These are phyloP conservation scores for Umbilicaria muhlenbergii DNA, from an alignment of 495 filamentous ascomycete species.

Conservation along the genomic window DNA sequence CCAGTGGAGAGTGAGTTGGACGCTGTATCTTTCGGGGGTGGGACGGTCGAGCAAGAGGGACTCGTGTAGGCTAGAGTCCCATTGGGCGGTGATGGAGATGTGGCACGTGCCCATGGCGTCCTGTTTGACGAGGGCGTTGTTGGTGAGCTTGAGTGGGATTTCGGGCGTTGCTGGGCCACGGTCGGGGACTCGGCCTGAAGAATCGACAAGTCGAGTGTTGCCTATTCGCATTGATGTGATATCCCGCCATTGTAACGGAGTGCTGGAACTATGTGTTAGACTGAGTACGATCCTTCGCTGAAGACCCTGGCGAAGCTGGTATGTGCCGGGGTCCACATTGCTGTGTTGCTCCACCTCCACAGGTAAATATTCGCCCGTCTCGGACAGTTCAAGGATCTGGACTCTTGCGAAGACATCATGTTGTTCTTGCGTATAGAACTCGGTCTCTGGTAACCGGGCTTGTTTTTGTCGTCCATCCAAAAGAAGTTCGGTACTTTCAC, in stretches of 20 bases:
- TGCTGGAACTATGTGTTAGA: constrained; percentile 75
- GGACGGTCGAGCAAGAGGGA: constrained; percentile 80
- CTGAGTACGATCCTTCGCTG: constrained; percentile 79
- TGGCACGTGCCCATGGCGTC: constrained; percentile 88
- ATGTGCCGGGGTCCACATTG: constrained; percentile 69
- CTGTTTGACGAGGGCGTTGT: constrained; percentile 56
- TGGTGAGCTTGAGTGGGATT: constrained; percentile 58
- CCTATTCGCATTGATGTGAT: constrained; percentile 61
- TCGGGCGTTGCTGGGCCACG: constrained; percentile 54
- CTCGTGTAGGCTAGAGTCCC: constrained; percentile 88
- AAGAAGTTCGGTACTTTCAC: constrained; percentile 38
- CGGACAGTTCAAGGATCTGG: constrained; percentile 80
- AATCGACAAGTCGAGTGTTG: constrained; percentile 65
- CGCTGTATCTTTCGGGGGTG: constrained; percentile 78
- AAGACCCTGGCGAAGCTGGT: constrained; percentile 89
- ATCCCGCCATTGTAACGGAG: constrained; percentile 74
- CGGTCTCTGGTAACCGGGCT: constrained; percentile 70
- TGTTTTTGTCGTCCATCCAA: constrained; percentile 38
- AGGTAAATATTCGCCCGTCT: constrained; percentile 78
- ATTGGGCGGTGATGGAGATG: constrained; percentile 72
- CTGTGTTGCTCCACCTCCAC: constrained; percentile 82
- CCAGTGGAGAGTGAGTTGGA: constrained; percentile 76
- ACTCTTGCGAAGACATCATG: constrained; percentile 83
- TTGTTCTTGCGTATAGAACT: constrained; percentile 83
- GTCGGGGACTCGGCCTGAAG: constrained; percentile 69